phyloP scores from a whole-genome alignment of 306 rosid species.

The Vachellia collinsii region DNA sequence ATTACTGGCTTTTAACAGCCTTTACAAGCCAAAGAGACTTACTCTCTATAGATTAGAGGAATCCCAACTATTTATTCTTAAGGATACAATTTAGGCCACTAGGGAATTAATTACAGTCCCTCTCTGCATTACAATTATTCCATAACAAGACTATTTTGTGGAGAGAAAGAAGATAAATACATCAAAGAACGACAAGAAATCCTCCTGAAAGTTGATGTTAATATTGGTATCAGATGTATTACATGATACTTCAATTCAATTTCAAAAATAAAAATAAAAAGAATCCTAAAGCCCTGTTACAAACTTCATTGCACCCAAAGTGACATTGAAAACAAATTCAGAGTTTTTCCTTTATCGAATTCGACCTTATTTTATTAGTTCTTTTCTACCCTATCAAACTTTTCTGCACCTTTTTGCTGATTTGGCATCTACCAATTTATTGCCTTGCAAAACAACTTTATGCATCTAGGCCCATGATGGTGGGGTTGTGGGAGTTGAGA shows the following conservation, averaged over 20 bases:
- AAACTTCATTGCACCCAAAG: conserved; percentile 17
- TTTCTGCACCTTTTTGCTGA: conserved; percentile 16
- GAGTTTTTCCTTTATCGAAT: conserved; percentile 4
- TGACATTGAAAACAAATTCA: background rate
- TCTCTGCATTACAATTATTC: too few species aligned
- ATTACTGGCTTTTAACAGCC: conserved; percentile 28
- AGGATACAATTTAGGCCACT: background rate
- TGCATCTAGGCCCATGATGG: conserved; percentile 74
- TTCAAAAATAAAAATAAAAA: background rate
- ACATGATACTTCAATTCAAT: background rate
- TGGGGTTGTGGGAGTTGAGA: conserved; percentile 97
- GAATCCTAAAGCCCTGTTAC: background rate
- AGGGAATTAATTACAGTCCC: too few species aligned
- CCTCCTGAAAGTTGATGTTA: conserved; percentile 9
- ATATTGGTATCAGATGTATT: conserved; percentile 30
- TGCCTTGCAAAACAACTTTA: conserved; percentile 38
- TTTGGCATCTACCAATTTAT: conserved; percentile 21
- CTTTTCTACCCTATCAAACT: conserved; percentile 17
- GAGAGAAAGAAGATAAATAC: background rate
- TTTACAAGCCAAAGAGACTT: background rate
- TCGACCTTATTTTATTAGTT: conserved; percentile 19
- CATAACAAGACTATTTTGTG: background rate
- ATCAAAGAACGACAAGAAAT: background rate
- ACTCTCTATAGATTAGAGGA: background rate
- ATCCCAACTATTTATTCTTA: background rate